A percentile compares a stretch with the other conserved stretches of the same genome.
Conservation (phyloP, 139 green algal genomes). For the Eudorina sp. region DNA sequence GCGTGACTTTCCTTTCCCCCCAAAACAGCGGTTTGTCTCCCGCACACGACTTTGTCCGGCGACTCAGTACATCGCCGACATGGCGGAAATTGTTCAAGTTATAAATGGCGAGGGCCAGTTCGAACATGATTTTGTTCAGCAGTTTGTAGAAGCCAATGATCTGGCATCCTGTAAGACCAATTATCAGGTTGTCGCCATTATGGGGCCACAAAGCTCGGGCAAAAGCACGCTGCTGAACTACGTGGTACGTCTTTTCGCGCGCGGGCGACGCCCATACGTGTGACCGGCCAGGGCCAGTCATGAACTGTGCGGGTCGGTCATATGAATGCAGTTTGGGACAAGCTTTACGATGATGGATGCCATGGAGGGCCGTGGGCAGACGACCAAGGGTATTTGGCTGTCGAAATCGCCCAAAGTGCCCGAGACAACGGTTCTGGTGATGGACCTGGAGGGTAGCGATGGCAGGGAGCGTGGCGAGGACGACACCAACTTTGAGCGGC, state of each 20-base stretch:
- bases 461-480: constrained; percentile 95
- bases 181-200: constrained; percentile 97
- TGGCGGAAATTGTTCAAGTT: constrained; percentile 64
- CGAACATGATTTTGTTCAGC: constrained; percentile 59
- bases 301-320: background rate
- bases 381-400: constrained; percentile 94
- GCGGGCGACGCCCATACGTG: background rate
- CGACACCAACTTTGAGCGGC: constrained; percentile 98
- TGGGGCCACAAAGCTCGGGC: constrained; percentile 95
- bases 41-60: no score
- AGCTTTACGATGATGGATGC: constrained; percentile 97
- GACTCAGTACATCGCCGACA: background rate
- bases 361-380: constrained; percentile 86
- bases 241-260: constrained; percentile 70
- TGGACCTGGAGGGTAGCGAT: constrained; percentile 95
- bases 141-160: constrained; percentile 58
- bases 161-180: constrained; percentile 58
- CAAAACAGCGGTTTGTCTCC: no score
- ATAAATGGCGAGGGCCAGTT: constrained; percentile 76
- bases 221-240: constrained; percentile 95
- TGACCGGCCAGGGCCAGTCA: background rate
- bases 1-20: no score
- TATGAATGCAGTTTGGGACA: constrained; percentile 89
- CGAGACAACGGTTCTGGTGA: constrained; percentile 85
- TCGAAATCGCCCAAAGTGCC: constrained; percentile 76